Base-by-base conservation (phyloP, 2,329 filamentous ascomycete genomes). In the Pochonia chlamydosporia region DNA sequence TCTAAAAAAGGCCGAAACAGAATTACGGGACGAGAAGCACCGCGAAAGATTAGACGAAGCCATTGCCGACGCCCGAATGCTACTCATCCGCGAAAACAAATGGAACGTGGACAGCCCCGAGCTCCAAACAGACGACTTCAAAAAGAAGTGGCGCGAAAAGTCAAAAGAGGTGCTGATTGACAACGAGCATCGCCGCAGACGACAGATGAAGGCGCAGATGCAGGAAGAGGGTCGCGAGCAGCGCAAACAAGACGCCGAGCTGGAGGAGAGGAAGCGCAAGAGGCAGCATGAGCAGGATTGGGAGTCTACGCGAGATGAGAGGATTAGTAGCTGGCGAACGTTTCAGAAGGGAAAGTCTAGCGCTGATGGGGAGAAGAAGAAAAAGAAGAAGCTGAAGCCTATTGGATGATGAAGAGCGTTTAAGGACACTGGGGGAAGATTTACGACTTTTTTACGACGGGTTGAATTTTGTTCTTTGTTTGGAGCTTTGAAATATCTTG, bases 191-290 rank as follows among this genome's bases (percentile, higher is more conserved):
- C 79, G 93, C 44, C 77, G 89, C 46, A 77, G 88, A 50, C 79
- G 90, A 55, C 91, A 96, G 75, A 68, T 92, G 64, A 95, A 95
- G 72, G 93, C 88, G 35, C 87, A 93, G 74, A 86, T 99, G 84
- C 89, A 95, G 68, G 93, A 99, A 67, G 92, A 99, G 67, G 93
- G 93, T 6, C 78, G 93, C 46, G 85, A 93, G 72, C 84, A 95
- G 76, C 81, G 83, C 62, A 87, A 86, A 64, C 84, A 84, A 59
- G 93, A 99, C 20, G 87, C 90, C 57, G 92, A 96, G 70, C 52
- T 87, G 9, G 89, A 92, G 59, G 79, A 79, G 56, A 74, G 88
- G 59, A 92, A 91, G 71, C 78, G 87, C 57, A 92, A 92, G 79
- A 78, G 93, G 50, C 90, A 97, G 63, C 89, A 93, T 65, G 90